phyloP scores from a whole-genome alignment of 2,329 filamentous ascomycete genomes.

The Alternaria postmessia region DNA sequence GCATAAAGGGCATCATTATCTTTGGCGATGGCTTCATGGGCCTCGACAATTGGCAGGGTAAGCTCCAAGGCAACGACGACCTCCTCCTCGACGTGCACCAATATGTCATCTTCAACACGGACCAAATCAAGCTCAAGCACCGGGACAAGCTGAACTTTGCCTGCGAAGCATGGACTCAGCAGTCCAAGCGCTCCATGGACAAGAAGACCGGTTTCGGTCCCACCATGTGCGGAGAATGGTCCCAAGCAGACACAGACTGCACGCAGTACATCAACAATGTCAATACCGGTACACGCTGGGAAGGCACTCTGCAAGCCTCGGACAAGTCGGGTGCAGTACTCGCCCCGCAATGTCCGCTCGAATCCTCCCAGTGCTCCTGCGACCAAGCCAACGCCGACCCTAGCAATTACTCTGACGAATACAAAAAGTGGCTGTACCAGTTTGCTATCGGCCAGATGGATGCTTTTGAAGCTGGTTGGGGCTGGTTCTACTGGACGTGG shows the following conservation, averaged over 20 bases:
- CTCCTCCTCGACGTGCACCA: constrained; percentile 96
- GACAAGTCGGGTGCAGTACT: constrained; percentile 69
- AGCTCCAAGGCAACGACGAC: constrained; percentile 73
- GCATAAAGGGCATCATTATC: constrained; percentile 74
- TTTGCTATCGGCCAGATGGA: constrained; percentile 98
- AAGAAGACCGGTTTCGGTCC: constrained; percentile 84
- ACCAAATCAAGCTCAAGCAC: constrained; percentile 84
- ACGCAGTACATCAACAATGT: constrained; percentile 88
- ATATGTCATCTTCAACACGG: constrained; percentile 96
- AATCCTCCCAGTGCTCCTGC: constrained; percentile 73
- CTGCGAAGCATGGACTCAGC: constrained; percentile 84
- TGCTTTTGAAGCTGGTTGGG: constrained; percentile 90
- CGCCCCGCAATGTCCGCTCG: constrained; percentile 76
- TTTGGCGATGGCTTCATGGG: constrained; percentile 97
- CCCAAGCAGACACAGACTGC: constrained; percentile 96
- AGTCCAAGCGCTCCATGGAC: constrained; percentile 76
- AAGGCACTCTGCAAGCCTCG: constrained; percentile 80
- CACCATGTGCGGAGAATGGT: constrained; percentile 96
- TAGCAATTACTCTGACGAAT: constrained; percentile 70
- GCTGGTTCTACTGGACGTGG: constrained; percentile 99
- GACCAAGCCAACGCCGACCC: constrained; percentile 77
- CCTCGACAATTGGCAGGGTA: constrained; percentile 86
- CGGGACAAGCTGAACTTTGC: constrained; percentile 85
- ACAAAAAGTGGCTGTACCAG: constrained; percentile 85
- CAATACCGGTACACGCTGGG: constrained; percentile 87